These are phyloP conservation scores for Aspergillus puulaauensis DNA, from an alignment of 2,329 filamentous ascomycete species.

Conservation along the genomic window DNA sequence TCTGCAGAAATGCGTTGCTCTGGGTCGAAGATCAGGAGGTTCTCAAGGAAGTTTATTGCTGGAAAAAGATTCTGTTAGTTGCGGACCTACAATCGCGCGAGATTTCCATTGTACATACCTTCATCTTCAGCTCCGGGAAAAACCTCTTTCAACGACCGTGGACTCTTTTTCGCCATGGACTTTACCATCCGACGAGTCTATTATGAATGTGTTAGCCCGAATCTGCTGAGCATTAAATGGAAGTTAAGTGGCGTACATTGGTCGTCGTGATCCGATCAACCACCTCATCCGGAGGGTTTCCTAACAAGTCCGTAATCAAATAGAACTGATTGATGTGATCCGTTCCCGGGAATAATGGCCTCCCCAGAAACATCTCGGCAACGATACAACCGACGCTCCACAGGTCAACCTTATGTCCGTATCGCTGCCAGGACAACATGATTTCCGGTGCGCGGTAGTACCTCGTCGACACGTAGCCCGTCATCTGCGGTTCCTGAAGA, in stretches of 20 bases:
- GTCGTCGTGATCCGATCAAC: slow-evolving; percentile 98
- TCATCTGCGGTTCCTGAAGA: slow-evolving; percentile 99
- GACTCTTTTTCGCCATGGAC: slow-evolving; percentile 88
- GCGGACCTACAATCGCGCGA: slow-evolving; percentile 69
- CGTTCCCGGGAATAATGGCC: slow-evolving; percentile 96
- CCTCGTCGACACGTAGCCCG: slow-evolving; percentile 95
- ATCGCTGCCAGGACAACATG: slow-evolving; percentile 99
- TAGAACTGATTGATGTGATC: slow-evolving; percentile 99
- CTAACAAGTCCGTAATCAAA: slow-evolving; percentile 96
- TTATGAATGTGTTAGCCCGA: neutral
- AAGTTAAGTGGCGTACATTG: slow-evolving; percentile 62
- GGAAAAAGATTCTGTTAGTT: slow-evolving; percentile 14
- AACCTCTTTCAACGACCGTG: slow-evolving; percentile 79
- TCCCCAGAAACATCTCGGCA: slow-evolving; percentile 98
- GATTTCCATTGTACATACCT: slow-evolving; percentile 52
- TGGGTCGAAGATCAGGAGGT: slow-evolving; percentile 97
- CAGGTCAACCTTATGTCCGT: slow-evolving; percentile 97
- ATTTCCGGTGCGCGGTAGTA: slow-evolving; percentile 99
- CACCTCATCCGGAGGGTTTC: slow-evolving; percentile 95
- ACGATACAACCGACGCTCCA: slow-evolving; percentile 99
- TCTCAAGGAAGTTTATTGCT: slow-evolving; percentile 92
- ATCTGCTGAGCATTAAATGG: neutral
- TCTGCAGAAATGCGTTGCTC: slow-evolving; percentile 88
- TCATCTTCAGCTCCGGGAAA: slow-evolving; percentile 73
- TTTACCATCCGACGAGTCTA: slow-evolving; percentile 95